Base-by-base conservation (phyloP, 2,329 filamentous ascomycete genomes). In the Clathrospora elynae region DNA sequence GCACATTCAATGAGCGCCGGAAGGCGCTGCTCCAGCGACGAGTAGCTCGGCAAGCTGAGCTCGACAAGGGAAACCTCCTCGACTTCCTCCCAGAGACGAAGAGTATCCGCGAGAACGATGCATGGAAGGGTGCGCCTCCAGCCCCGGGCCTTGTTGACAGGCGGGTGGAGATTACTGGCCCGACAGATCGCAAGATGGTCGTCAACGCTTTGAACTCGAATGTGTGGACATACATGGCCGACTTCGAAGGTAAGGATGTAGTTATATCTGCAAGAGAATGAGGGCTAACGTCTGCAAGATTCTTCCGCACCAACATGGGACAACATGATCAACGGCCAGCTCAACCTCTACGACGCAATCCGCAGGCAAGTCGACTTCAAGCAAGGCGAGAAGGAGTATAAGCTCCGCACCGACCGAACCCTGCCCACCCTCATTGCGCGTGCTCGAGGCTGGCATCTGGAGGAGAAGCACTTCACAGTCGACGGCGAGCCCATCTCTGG, bases 191-290 rank as follows among this genome's bases (percentile, higher is more conserved):
- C 59, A 99, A 97, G 82, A 99, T 99, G 93, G 90, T 97, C 33
- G 89, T 97, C 52, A 99, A 99, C 71, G 93, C 93, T 7, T 70
- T 97, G 70, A 99, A 97, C 73, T 86, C 92, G 31, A 83, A 97
- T 65, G 93, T 97, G 16, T 97, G 88, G 87, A 97, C 92, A 42
- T 99, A 97, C 67, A 99, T 99, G 93, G 93, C 93, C 33, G 93
- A 99, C 74, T 95, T 99, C 59, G 93, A 99, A 76, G 92, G 91
- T 93, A 72, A 63, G 80, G 23, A 25, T 14, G 12, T 17, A 8
- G 34, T 11, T 7, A 6, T 16, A 19, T 17, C 9, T 7, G 10
- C 4, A 10, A n/a, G 6, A 25, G 12, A 9, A 10, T 6, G 7
- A 6, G 12, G 11, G 17, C 50, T 63, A 25, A 66, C 42, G 32